Evolutionary conservation across 148 eudicot species (phyloP).

Genomic region (Chenopodium album): DNA sequence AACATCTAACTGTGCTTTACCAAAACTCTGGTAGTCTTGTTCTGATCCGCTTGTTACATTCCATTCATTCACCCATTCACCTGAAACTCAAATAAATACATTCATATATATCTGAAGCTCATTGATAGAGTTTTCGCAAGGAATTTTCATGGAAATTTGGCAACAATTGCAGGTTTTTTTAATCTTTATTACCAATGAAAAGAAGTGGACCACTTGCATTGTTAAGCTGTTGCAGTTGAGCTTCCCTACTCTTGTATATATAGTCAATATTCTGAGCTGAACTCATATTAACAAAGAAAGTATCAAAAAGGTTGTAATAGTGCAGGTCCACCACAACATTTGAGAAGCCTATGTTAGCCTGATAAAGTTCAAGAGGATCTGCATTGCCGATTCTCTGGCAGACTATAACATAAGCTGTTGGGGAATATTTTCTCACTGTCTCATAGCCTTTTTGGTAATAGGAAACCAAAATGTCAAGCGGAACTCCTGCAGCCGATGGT

Average conservation of each 20-base stretch:
- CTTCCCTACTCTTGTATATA: slow-evolving; percentile 58
- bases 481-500: slow-evolving; percentile 59
- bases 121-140: background rate
- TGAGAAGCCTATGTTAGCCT: slow-evolving; percentile 51
- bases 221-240: slow-evolving; percentile 59
- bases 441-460: slow-evolving; percentile 62
- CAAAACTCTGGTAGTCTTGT: slow-evolving; percentile 62
- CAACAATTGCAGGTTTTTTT: background rate
- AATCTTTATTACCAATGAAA: slow-evolving; percentile 48
- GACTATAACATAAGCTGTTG: slow-evolving; percentile 61
- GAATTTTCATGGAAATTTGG: background rate
- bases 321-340: slow-evolving; percentile 68
- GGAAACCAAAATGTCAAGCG: slow-evolving; percentile 54
- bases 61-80: slow-evolving; percentile 95
- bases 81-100: slow-evolving; percentile 31
- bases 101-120: background rate
- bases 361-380: slow-evolving; percentile 75
- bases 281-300: slow-evolving; percentile 52
- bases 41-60: slow-evolving; percentile 51
- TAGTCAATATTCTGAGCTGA: slow-evolving; percentile 53
- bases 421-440: slow-evolving; percentile 59
- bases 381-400: slow-evolving; percentile 81
- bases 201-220: slow-evolving; percentile 63
- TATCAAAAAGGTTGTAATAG: slow-evolving; percentile 72
- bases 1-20: slow-evolving; percentile 62